Base-by-base conservation (phyloP, 768 basidiomycete genomes). In the Jaapia argillacea region DNA sequence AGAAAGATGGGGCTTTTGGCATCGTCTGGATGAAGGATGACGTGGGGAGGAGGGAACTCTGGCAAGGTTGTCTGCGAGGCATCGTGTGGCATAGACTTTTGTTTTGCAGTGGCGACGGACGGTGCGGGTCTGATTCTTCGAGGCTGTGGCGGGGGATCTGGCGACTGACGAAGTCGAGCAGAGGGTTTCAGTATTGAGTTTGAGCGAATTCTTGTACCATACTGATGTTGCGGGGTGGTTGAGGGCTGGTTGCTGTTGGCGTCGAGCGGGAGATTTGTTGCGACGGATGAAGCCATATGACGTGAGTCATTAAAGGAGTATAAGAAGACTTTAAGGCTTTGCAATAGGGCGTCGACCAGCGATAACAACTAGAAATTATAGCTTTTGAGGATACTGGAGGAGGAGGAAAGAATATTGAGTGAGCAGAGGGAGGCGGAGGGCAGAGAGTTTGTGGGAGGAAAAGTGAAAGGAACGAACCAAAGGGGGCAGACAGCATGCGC, bases 11-110 rank as follows among this genome's bases (percentile, higher is more conserved):
- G 85, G 58, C 69, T 81, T 45, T 58, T 66, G 7, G 79, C 79
- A 60, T 87, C 85, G 50, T 86, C 85, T 3, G 77, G 74, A 51
- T 87, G 85, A 16, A 87, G 70, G 44, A 81, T 68, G 59, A 85
- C 67, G 51, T 77, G 60, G 2, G 72, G 70, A 0, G 81, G 74
- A 2, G 84, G 82, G 52, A 83, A 85, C 10, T 59, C 45, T 22
- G 72, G 67, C 14, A 58, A 47, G 33, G 54, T 44, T 36, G 47
- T 33, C 37, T 37, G 42, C 21, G 44, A 49, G 22, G 43, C 51
- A 18, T 56, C 54, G 14, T 44, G 40, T 23, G 28, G 40, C 28
- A n/a, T 6, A 7, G 12, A 28, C 40, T 43, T 22, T 36, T 51
- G 50, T 49, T 56, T 48, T 54, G 25, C 50, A 39, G 27, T 40